Base-by-base conservation (phyloP, 768 basidiomycete genomes). In the Mycena floridula region DNA sequence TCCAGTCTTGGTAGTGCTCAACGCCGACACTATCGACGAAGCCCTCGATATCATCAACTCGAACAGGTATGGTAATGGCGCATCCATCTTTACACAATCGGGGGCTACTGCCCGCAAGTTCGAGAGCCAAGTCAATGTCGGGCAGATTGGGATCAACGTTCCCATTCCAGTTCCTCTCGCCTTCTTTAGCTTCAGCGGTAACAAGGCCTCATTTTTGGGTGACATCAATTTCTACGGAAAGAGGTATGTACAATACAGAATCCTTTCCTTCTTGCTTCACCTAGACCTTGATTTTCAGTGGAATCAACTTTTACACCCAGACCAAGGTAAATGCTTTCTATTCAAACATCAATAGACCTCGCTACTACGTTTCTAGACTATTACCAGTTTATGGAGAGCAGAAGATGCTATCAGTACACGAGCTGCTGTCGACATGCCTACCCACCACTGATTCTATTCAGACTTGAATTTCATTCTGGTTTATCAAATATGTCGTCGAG, bases 31-130 rank as follows among this genome's bases (percentile, higher is more conserved):
- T 0, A 69, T 98, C 35, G 93, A 97, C 49, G 90, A 95, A 47
- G 94, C 92, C 11, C 74, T 97, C 47, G 77, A 80, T 35, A 81
- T 95, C 49, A 83, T 98, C 64, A 98, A 98, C 67, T 65, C 71
- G 49, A 97, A 96, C 67, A 73, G 65, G 51, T 98, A 96, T 60
- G 88, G 95, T 7, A 98, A 98, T 54, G 95, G 95, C 24, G 81
- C 93, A 24, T 89, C 92, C 18, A 90, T 96, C 59, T 98, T 97
- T 62, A 99, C 95, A 18, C 90, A 96, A 66, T 89, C 86, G 12
- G 96, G 95, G 13, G 89, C 95, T 25, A 91, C 92, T 6, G 95
- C 93, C 15, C 81, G 95, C 45, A 89, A 87, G 63, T 99, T 96
- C 50, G 95, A 98, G 66, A 71, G 70, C 11, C 75, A 82, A 37